Evolutionary conservation across 495 filamentous ascomycete genomes (phyloP), one percentile per base, ranked within the genome.

Genomic region (Penicillium samsonianum): DNA sequence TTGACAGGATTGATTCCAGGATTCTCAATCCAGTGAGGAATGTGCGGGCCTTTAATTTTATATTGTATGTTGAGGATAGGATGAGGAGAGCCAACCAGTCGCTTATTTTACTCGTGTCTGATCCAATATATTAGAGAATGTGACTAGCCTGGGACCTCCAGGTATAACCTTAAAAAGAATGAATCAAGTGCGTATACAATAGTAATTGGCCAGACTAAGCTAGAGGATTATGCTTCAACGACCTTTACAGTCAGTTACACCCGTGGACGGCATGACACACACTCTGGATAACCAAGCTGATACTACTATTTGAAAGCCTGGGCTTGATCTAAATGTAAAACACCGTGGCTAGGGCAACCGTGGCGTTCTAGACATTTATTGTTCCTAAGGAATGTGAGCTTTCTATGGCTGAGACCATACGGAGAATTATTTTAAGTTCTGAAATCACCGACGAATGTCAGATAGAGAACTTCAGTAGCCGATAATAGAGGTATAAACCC

Each of bases 351-450:
- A 19, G 23, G 17, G 23, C 22, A 40, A 51, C 16, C 41, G 47
- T 37, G 31, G 33, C 35, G 50, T 41, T 9, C 31, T 20, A 6
- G 9, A 19, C 26, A 31, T 31, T 48, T 10, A 20, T 48, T 17
- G 10, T 8, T 12, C 3, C 26, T 48, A 3, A 30, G 14, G 40
- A 55, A 45, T 55, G 52, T 25, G 26, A 30, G 12, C 11, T 11
- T 31, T 14, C 17, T 19, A 45, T 23, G 7, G 20, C 9, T 5
- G 17, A 14, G 30, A 10, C 20, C 16, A 25, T 35, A 28, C 50
- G 35, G 35, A 52, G 23, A 52, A 52, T 40, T 41, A 35, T 31
- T 40, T 52, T 19, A 4, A 5, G 16, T 52, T 37, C 10, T 52
- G 22, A 28, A 19, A 28, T 20, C 16, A 5, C 14, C 5, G 12